phyloP scores from a whole-genome alignment of 306 rosid genomes.

The Vigna nakashimae region DNA sequence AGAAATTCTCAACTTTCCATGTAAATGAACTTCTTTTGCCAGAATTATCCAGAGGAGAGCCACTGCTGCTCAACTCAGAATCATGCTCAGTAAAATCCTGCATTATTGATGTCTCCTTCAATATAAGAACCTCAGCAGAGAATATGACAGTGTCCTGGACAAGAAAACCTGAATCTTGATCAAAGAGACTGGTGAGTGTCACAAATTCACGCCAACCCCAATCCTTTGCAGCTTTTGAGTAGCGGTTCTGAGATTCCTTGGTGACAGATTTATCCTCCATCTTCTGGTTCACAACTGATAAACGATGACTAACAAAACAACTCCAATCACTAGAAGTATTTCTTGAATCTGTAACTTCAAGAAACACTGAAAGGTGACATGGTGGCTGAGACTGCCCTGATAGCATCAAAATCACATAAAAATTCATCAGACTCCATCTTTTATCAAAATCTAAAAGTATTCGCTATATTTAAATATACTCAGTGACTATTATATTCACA shows the following conservation, averaged over 20 bases:
- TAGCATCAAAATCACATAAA: constrained; percentile 55
- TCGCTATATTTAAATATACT: constrained; percentile 38
- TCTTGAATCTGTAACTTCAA: constrained; percentile 98
- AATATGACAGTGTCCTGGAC: constrained; percentile 93
- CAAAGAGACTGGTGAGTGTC: constrained; percentile 97
- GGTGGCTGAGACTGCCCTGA: constrained; percentile 99
- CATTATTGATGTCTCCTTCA: constrained; percentile 90
- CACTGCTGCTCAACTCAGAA: constrained; percentile 55
- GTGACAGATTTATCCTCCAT: constrained; percentile 95
- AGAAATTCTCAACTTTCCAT: constrained; percentile 99
- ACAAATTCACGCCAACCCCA: constrained; percentile 99
- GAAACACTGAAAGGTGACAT: constrained; percentile 98
- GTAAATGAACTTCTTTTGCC: constrained; percentile 86
- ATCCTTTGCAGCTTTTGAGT: constrained; percentile 99
- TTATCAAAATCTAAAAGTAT: constrained; percentile 36
- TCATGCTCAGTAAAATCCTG: constrained; percentile 83
- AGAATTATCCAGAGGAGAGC: constrained; percentile 59
- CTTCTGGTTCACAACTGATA: constrained; percentile 94
- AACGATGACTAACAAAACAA: constrained; percentile 97
- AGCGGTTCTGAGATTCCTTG: constrained; percentile 99
- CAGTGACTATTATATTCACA: constrained; percentile 21
- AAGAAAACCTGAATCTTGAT: constrained; percentile 99
- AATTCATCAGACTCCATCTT: constrained; percentile 54
- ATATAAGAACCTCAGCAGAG: constrained; percentile 97
- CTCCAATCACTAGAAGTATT: constrained; percentile 98